phyloP scores from a whole-genome alignment of 108 stramenopile genomes.

The Fragilariopsis cylindrus region DNA sequence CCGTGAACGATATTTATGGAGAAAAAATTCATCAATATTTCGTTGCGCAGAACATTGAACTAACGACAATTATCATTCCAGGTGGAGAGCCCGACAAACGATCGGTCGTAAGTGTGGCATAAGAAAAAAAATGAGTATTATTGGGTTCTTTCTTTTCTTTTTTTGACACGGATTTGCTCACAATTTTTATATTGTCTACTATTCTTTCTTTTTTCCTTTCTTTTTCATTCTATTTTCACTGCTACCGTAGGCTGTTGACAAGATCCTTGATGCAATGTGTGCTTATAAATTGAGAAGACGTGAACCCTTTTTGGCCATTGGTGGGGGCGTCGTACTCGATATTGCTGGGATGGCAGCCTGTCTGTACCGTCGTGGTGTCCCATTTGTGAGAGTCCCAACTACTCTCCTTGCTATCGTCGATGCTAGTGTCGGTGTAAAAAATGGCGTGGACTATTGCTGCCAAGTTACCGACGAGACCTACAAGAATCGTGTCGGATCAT shows the following conservation, averaged over 20 bases:
- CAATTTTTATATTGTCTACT: constrained; percentile 1
- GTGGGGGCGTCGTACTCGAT: constrained; percentile 92
- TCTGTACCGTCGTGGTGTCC: constrained; percentile 92
- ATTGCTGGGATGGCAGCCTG: constrained; percentile 96
- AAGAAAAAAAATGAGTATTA: neutral
- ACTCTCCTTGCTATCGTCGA: constrained; percentile 96
- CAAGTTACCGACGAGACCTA: constrained; percentile 80
- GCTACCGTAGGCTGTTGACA: constrained; percentile 65
- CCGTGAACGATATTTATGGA: constrained; percentile 69
- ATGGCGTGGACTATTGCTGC: constrained; percentile 94
- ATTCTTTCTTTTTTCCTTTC: constrained; percentile 4
- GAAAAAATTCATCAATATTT: constrained; percentile 73
- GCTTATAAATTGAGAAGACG: constrained; percentile 86
- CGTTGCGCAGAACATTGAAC: constrained; percentile 58
- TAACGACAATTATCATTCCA: constrained; percentile 57
- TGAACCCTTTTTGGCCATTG: constrained; percentile 94
- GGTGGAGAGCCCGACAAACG: constrained; percentile 88
- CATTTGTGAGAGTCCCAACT: constrained; percentile 90
- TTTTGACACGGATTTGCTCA: neutral
- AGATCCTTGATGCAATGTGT: constrained; percentile 79
- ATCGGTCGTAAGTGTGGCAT: constrained; percentile 48
- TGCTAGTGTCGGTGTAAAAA: constrained; percentile 97
- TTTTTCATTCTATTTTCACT: neutral
- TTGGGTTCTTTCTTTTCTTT: neutral
- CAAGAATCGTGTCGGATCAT: constrained; percentile 95